These are phyloP conservation scores for Calendula officinalis DNA, from an alignment of 129 eudicot genomes.

Conservation along the genomic window DNA sequence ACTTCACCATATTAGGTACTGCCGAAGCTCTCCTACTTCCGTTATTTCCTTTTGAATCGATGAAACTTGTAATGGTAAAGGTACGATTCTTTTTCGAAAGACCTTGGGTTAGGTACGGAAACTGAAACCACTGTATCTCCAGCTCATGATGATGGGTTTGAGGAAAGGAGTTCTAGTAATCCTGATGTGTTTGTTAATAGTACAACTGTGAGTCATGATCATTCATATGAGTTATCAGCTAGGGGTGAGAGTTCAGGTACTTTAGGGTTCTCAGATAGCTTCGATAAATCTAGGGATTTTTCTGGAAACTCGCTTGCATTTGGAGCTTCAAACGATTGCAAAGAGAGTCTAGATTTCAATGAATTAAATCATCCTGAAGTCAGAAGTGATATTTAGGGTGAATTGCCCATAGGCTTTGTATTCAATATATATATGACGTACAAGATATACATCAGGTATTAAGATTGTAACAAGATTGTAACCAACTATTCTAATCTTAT, in stretches of 20 bases:
- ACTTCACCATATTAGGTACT: slow-evolving; percentile 50
- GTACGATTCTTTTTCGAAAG: slow-evolving; percentile 42
- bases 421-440: no score
- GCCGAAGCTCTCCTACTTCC: slow-evolving; percentile 66
- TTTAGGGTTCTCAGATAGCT: slow-evolving; percentile 73
- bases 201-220: slow-evolving; percentile 50
- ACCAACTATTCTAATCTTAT: no score
- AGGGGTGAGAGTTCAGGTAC: slow-evolving; percentile 73
- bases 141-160: slow-evolving; percentile 46
- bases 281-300: slow-evolving; percentile 69
- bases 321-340: slow-evolving; percentile 45
- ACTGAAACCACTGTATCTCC: slow-evolving; percentile 64
- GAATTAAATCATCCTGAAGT: slow-evolving; percentile 57
- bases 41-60: slow-evolving; percentile 51
- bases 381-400: no score
- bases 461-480: no score
- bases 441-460: no score
- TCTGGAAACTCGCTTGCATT: slow-evolving; percentile 51
- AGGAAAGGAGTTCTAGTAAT: slow-evolving; percentile 37
- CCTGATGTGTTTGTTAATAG: slow-evolving; percentile 39
- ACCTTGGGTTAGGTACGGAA: slow-evolving; percentile 46
- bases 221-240: slow-evolving; percentile 51
- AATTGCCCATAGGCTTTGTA: no score
- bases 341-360: slow-evolving; percentile 53
- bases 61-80: slow-evolving; percentile 33